phyloP scores from a whole-genome alignment of 257 asterid genomes.

The Solanum ossicruentum region DNA sequence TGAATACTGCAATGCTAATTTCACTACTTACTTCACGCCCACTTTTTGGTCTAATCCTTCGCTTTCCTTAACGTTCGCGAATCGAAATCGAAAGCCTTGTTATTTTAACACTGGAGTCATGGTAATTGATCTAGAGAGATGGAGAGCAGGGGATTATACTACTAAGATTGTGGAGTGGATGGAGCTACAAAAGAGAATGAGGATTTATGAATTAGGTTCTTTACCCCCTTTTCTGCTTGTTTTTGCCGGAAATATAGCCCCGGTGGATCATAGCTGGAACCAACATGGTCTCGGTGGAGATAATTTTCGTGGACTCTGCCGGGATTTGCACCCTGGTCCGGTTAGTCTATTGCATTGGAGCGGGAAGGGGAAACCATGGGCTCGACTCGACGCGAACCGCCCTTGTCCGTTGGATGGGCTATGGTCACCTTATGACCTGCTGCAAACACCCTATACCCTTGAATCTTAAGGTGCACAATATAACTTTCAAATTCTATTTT shows the following conservation, averaged over 20 bases:
- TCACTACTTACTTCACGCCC: constrained; percentile 83
- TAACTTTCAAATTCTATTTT: neutral
- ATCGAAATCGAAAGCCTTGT: constrained; percentile 54
- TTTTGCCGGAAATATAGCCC: constrained; percentile 77
- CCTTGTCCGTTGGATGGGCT: constrained; percentile 83
- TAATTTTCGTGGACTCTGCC: constrained; percentile 69
- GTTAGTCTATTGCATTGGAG: constrained; percentile 95
- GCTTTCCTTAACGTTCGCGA: constrained; percentile 58
- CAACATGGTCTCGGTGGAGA: constrained; percentile 98
- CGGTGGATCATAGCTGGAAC: constrained; percentile 94
- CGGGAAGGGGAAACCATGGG: constrained; percentile 98
- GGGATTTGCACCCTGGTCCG: constrained; percentile 85
- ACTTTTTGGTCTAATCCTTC: constrained; percentile 92
- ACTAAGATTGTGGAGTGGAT: constrained; percentile 77
- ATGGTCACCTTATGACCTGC: constrained; percentile 94
- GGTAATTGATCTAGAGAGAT: constrained; percentile 67
- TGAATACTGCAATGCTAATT: constrained; percentile 88
- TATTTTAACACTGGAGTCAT: constrained; percentile 92
- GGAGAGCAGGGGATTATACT: constrained; percentile 69
- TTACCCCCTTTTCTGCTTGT: constrained; percentile 84
- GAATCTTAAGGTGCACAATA: constrained; percentile 44
- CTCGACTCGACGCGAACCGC: constrained; percentile 45
- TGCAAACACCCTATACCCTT: constrained; percentile 33
- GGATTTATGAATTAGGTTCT: constrained; percentile 89
- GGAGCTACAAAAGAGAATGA: constrained; percentile 90